These are phyloP conservation scores for Fraxinus ornus DNA, from an alignment of 305 asterid species.

Conservation along the genomic window DNA sequence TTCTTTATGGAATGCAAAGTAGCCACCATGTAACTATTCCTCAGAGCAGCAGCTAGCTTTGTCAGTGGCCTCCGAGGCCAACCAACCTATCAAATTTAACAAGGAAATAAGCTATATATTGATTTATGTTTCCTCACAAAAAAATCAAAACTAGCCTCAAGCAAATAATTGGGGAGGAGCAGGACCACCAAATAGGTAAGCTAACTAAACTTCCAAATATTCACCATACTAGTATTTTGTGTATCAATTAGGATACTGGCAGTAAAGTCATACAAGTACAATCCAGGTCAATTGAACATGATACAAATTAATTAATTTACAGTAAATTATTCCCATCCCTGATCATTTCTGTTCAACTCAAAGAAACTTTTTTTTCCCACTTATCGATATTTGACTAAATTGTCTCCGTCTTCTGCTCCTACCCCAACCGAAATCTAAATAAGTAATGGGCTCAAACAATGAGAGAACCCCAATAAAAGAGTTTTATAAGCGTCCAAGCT, in stretches of 20 bases:
- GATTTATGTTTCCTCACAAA: background rate
- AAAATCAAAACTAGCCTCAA: background rate
- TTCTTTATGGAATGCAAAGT: constrained; percentile 65
- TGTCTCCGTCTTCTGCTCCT: background rate
- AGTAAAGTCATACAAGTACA: background rate
- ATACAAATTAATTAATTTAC: background rate
- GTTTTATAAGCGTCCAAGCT: background rate
- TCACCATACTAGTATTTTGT: background rate
- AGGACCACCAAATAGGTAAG: background rate
- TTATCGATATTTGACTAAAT: background rate
- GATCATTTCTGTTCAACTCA: background rate
- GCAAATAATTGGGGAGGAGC: background rate
- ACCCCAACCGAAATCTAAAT: background rate
- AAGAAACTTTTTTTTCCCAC: background rate
- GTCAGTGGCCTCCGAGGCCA: constrained; percentile 96
- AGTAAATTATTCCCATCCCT: background rate
- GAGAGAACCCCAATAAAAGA: background rate
- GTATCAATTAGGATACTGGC: background rate
- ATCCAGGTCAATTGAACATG: background rate
- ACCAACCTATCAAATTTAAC: constrained; percentile 67
- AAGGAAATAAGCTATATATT: constrained; percentile 2
- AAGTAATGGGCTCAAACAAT: background rate
- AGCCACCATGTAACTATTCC: constrained; percentile 91
- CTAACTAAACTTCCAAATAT: background rate
- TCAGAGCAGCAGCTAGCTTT: constrained; percentile 87